Base-by-base conservation (phyloP, 1,284 basidiomycete genomes). In the Schizopora paradoxa region DNA sequence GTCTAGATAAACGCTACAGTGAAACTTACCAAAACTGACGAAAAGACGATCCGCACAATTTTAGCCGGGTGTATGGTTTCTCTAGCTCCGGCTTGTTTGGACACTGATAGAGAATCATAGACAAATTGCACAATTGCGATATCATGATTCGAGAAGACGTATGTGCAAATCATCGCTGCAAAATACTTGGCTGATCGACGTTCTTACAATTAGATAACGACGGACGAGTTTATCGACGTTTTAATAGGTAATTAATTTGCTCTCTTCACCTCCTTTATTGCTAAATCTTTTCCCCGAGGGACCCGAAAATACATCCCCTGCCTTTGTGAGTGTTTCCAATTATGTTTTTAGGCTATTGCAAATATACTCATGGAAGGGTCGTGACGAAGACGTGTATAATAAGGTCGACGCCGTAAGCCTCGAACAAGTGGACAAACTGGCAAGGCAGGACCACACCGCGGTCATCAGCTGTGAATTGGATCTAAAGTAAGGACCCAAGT, bases 71-170 rank as follows among this genome's bases (percentile, higher is more conserved):
- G 91, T 82, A 70, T 63, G 74, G 67, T 18, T 26, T 18, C 16
- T 44, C 32, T 35, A 13, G 35, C n/a, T n/a, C n/a, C n/a, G n/a
- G n/a, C n/a, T 14, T 11, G 1, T 23, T 44, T 40, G 43, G 45
- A 16, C 13, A 38, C 47, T 43, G n/a, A 10, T 8, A 16, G 42
- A 38, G 43, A 5, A 5, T 18, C 26, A 31, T 22, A 86, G 82
- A 86, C 63, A 84, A 88, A 64, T 66, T 95, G 41, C 92, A 96
- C 66, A 96, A 95, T 58, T 93, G 91, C 61, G 94, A 96, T 65
- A 83, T 96, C 19, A 94, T 96, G 91, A 91, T 97, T 55, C 77
- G 93, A 57, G 92, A 97, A 71, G 93, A 97, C 66, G 91, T 94
- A 56, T 58, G 82, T 64, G 35, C 51, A 39, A 14, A 29, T 35